Evolutionary conservation across 2,329 filamentous ascomycete species (phyloP).

Genomic region (Bipolaris sorokiniana): DNA sequence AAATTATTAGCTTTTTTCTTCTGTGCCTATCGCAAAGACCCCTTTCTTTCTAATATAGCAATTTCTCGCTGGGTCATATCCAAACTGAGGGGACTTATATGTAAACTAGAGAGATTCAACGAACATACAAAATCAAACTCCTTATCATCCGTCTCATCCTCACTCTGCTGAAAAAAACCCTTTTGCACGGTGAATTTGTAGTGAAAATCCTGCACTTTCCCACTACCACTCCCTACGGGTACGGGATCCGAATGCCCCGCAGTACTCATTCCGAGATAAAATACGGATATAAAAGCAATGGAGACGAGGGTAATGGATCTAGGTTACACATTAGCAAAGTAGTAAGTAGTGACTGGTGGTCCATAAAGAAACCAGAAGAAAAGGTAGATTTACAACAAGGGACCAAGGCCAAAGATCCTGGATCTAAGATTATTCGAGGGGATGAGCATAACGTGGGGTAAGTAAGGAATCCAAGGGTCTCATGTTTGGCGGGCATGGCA

Average conservation of each 20-base stretch:
- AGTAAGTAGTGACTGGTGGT: not conserved
- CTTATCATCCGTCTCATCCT: slow-evolving; percentile 59
- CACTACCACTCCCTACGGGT: not conserved
- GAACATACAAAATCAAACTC: slow-evolving; percentile 67
- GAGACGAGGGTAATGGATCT: slow-evolving; percentile 27
- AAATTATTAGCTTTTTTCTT: not conserved
- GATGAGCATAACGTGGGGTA: slow-evolving; percentile 11
- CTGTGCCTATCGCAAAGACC: no score
- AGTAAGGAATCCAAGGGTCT: not conserved
- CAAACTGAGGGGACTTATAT: not conserved
- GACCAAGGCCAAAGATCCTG: slow-evolving; percentile 11
- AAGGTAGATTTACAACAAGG: slow-evolving; percentile 10
- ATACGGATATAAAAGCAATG: slow-evolving; percentile 8
- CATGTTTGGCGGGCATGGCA: slow-evolving; percentile 5
- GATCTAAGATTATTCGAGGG: not conserved
- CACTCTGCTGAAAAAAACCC: slow-evolving; percentile 70
- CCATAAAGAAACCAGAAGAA: not conserved
- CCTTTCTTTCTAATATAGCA: not conserved
- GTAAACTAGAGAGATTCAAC: not conserved
- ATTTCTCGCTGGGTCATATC: not conserved
- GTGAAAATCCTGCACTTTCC: slow-evolving; percentile 37
- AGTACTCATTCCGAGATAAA: slow-evolving; percentile 17
- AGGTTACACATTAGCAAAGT: not conserved
- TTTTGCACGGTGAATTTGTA: slow-evolving; percentile 65
- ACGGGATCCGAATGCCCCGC: not conserved